These are phyloP conservation scores for Furcasterigmium furcatum DNA, from an alignment of 2,329 filamentous ascomycete species.

Conservation along the genomic window DNA sequence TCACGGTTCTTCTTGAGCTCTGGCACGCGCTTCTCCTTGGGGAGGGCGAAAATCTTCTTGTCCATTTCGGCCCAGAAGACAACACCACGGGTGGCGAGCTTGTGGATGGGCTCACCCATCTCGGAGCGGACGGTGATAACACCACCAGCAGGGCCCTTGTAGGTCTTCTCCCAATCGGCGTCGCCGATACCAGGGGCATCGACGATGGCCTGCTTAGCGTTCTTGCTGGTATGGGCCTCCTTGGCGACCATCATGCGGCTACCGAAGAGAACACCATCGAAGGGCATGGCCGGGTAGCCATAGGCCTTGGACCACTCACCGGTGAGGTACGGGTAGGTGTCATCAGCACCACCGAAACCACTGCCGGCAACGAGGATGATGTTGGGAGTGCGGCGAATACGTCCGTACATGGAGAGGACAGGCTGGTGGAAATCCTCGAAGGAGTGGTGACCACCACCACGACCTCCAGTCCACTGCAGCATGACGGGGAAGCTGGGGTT, in stretches of 20 bases:
- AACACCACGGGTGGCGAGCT: conserved; percentile 94
- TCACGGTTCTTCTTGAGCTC: conserved; percentile 86
- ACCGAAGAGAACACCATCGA: conserved; percentile 86
- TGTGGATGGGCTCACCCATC: conserved; percentile 99
- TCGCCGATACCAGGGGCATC: conserved; percentile 83
- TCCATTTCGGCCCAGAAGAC: conserved; percentile 99
- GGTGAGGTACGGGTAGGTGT: conserved; percentile 89
- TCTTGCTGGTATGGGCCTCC: conserved; percentile 83
- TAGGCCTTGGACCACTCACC: conserved; percentile 85
- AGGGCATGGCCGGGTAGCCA: conserved; percentile 90
- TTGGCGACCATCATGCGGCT: conserved; percentile 95
- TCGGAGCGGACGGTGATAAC: conserved; percentile 96
- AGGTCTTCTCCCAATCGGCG: conserved; percentile 85
- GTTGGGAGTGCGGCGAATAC: conserved; percentile 82
- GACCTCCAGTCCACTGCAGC: conserved; percentile 91
- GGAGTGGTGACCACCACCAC: conserved; percentile 91
- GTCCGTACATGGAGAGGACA: conserved; percentile 85
- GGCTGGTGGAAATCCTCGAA: conserved; percentile 95
- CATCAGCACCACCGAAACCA: conserved; percentile 85
- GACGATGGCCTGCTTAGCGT: conserved; percentile 86
- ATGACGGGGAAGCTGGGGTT: conserved; percentile 92
- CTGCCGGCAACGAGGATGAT: conserved; percentile 87
- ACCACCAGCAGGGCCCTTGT: conserved; percentile 86
- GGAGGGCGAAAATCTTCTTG: conserved; percentile 92
- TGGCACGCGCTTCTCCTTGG: conserved; percentile 87